These are phyloP conservation scores for Ormosia emarginata DNA, from an alignment of 306 rosid genomes.

Conservation along the genomic window DNA sequence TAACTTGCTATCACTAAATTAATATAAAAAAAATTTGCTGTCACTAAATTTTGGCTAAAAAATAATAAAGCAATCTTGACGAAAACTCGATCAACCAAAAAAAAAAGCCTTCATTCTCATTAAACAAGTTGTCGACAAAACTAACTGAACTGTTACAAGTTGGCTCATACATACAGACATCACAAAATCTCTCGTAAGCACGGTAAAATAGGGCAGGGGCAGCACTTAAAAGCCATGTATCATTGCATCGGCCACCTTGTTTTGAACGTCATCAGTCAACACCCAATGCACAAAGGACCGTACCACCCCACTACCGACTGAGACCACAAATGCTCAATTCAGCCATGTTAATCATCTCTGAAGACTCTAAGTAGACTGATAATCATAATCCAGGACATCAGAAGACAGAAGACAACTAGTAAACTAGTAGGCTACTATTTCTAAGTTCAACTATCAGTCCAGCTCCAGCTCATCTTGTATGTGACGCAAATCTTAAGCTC, in stretches of 20 bases:
- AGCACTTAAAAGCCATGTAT: background rate
- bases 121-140: background rate
- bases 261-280: background rate
- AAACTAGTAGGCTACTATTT: background rate
- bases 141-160: background rate
- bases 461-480: background rate
- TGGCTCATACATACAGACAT: background rate
- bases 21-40: too few species aligned
- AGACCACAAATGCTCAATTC: background rate
- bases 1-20: too few species aligned
- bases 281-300: background rate
- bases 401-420: background rate
- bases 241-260: background rate
- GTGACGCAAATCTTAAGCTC: too few species aligned
- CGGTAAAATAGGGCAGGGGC: background rate
- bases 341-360: background rate
- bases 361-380: background rate
- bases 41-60: too few species aligned
- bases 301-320: background rate
- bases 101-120: background rate
- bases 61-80: background rate
- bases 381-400: background rate
- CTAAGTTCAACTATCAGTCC: background rate
- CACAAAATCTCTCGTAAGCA: background rate
- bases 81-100: background rate